Percentiles rank a stretch among this genome's conserved stretches.
These are phyloP conservation scores for Sporodiniella umbellata DNA, from an alignment of 371 early-diverging fungal species.

Conservation along the genomic window DNA sequence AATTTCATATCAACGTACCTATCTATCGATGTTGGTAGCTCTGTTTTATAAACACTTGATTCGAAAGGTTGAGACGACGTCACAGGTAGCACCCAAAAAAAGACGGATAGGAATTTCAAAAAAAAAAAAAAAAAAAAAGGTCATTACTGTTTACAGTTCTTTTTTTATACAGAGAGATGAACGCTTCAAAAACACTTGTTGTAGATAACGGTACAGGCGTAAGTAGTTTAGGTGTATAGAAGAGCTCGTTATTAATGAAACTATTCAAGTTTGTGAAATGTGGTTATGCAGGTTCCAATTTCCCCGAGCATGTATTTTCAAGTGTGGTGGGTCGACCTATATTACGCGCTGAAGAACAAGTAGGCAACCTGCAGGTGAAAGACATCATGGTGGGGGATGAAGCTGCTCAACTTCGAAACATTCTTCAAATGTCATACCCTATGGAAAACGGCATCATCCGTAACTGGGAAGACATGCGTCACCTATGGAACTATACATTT, in stretches of 20 bases:
- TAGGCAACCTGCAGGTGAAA: conserved; percentile 74
- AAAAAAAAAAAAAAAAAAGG: no score
- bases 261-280: conserved; percentile 87
- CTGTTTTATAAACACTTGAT: no score
- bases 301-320: conserved; percentile 94
- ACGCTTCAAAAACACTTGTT: conserved; percentile 76
- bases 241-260: conserved; percentile 2
- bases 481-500: conserved; percentile 97
- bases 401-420: conserved; percentile 84
- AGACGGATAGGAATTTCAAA: no score
- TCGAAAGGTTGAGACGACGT: no score
- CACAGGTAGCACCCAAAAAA: no score
- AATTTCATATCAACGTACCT: no score
- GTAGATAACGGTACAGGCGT: conserved; percentile 97
- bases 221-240: conserved; percentile 34
- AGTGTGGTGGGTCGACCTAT: conserved; percentile 97
- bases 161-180: conserved; percentile 35
- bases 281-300: conserved; percentile 95
- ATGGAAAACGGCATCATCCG: conserved; percentile 98
- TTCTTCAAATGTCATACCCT: conserved; percentile 94
- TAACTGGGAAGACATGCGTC: conserved; percentile 98
- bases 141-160: no score
- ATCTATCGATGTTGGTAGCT: no score
- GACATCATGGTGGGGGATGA: conserved; percentile 98
- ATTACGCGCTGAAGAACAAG: conserved; percentile 90